These are phyloP conservation scores for Rhizoclosmatium globosum DNA, from an alignment of 192 early-diverging fungal species.

Conservation along the genomic window DNA sequence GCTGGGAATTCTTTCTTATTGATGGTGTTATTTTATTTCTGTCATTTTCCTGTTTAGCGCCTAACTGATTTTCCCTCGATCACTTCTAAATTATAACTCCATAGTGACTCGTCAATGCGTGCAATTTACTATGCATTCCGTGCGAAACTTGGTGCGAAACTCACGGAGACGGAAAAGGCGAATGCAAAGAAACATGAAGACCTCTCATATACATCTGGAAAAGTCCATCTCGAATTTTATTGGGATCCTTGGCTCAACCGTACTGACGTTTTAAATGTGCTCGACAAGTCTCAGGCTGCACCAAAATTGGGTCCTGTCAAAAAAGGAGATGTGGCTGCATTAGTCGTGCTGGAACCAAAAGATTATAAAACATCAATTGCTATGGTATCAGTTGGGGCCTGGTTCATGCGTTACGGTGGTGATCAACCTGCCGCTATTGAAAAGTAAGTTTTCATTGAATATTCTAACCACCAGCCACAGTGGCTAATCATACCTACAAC, in stretches of 20 bases:
- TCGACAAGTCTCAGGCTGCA: conserved; percentile 20
- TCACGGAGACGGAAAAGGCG: conserved; percentile 51
- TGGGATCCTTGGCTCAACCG: conserved; percentile 79
- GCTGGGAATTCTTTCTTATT: background rate
- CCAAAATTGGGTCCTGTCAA: background rate
- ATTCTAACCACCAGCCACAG: too few species aligned
- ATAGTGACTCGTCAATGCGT: conserved; percentile 74
- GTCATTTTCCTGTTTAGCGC: background rate
- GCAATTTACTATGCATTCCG: conserved; percentile 65
- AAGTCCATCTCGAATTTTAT: conserved; percentile 61
- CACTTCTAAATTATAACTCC: background rate
- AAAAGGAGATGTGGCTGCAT: too few species aligned
- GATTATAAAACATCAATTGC: conserved; percentile 52
- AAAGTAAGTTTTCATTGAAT: conserved; percentile 8
- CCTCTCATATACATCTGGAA: background rate
- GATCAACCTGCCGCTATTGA: conserved; percentile 53
- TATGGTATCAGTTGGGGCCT: conserved; percentile 63
- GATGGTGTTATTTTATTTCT: background rate
- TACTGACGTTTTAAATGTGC: conserved; percentile 39
- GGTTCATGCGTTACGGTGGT: conserved; percentile 69
- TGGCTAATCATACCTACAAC: background rate
- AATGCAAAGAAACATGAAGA: conserved; percentile 25
- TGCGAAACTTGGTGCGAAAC: conserved; percentile 49
- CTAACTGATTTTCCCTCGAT: background rate
- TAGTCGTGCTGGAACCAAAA: too few species aligned